Evolutionary conservation across 2,329 filamentous ascomycete species (phyloP).

Genomic region (Calonectria ilicicola): DNA sequence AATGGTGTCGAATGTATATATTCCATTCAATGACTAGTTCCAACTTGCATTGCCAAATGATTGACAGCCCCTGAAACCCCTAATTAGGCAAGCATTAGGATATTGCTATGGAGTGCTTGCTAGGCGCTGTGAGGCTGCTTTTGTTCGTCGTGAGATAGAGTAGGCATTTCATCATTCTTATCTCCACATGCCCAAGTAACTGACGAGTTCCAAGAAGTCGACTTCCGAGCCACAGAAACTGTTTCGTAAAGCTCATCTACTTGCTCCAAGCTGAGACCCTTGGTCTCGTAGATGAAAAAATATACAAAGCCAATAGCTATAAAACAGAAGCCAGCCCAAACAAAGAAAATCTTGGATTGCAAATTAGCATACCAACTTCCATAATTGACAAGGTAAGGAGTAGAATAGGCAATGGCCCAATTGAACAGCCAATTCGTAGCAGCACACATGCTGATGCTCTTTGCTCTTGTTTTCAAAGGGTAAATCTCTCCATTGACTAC

Average conservation of each 20-base stretch:
- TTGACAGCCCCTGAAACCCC: no score
- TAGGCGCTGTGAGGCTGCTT: no score
- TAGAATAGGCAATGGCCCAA: slow-evolving; percentile 83
- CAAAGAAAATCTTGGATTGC: slow-evolving; percentile 81
- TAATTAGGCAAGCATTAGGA: no score
- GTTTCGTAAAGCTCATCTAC: slow-evolving; percentile 83
- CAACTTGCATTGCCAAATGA: no score
- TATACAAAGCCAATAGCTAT: slow-evolving; percentile 78
- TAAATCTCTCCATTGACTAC: slow-evolving; percentile 91
- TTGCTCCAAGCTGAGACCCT: slow-evolving; percentile 79
- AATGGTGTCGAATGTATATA: no score
- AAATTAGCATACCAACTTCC: slow-evolving; percentile 79
- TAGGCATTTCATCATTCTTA: no score
- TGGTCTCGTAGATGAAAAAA: slow-evolving; percentile 61
- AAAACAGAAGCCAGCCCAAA: slow-evolving; percentile 80
- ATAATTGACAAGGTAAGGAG: slow-evolving; percentile 82
- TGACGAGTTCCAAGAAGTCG: not conserved
- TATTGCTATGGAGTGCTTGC: no score
- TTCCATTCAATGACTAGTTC: no score
- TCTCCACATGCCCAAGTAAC: no score
- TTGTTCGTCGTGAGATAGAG: no score
- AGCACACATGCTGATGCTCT: slow-evolving; percentile 73
- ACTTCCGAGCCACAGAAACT: slow-evolving; percentile 47
- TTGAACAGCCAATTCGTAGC: slow-evolving; percentile 82
- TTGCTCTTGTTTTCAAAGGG: slow-evolving; percentile 77